Evolutionary conservation across 1,139 yeast genomes (phyloP).

Genomic region (Saccharomyces pastorianus): DNA sequence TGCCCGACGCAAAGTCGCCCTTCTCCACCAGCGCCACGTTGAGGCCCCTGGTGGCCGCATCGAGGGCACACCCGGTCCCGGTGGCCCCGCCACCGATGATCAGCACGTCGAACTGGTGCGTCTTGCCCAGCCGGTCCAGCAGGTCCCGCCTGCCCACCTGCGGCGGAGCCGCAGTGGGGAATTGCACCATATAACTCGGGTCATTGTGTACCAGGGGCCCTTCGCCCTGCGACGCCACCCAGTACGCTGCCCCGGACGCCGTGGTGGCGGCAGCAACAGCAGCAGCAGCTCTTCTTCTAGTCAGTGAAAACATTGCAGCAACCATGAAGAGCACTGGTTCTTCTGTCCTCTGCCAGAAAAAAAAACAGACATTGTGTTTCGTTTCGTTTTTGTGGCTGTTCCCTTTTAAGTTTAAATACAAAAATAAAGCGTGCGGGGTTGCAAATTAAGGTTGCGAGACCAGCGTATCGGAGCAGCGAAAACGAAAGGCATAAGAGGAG

Average conservation of each 20-base stretch:
- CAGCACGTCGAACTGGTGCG: constrained; percentile 65
- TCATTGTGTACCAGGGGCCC: not conserved
- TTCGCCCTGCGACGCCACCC: not conserved
- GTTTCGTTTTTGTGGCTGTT: not conserved
- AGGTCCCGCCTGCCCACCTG: constrained; percentile 35
- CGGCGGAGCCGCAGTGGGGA: constrained; percentile 11
- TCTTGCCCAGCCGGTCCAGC: constrained; percentile 33
- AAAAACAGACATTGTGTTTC: no score
- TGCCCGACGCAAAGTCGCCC: constrained; percentile 84
- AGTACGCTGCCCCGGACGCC: not conserved
- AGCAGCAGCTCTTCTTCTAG: constrained; percentile 10
- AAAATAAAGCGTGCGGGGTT: constrained; percentile 1
- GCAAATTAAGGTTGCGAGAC: not conserved
- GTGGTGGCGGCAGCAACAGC: constrained; percentile 10
- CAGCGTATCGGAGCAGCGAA: not conserved
- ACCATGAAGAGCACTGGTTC: no score
- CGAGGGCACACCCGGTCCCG: constrained; percentile 89
- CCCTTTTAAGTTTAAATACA: not conserved
- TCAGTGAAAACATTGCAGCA: not conserved
- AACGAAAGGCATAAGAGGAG: not conserved
- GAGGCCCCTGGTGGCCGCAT: constrained; percentile 84
- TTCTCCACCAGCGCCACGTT: constrained; percentile 83
- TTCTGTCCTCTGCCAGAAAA: no score
- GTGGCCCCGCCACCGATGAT: constrained; percentile 95
- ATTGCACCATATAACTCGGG: constrained; percentile 5